Percentiles rank a stretch among this genome's conserved stretches.
Evolutionary conservation across 805 yeast species (phyloP).

Genomic region (Saturnispora galanensis): DNA sequence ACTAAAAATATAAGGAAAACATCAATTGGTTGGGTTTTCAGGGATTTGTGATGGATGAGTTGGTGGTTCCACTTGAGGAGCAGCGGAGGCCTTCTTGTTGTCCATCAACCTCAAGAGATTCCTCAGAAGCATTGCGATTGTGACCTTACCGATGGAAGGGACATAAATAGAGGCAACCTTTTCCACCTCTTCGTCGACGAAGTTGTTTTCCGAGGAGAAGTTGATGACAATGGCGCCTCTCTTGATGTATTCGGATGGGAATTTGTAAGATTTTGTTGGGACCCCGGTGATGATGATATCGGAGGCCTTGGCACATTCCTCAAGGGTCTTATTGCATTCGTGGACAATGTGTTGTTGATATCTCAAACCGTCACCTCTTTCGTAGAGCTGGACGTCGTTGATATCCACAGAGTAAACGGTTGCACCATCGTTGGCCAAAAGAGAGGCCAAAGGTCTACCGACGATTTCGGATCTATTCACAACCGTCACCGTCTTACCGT

Average conservation of each 20-base stretch:
- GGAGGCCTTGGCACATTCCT: conserved; percentile 59
- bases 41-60: conserved; percentile 12
- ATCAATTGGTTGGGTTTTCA: conserved; percentile 6
- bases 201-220: conserved; percentile 83
- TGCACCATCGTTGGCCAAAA: conserved; percentile 96
- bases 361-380: conserved; percentile 86
- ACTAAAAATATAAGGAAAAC: neutral
- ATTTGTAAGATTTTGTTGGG: conserved; percentile 73
- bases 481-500: conserved; percentile 84
- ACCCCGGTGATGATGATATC: conserved; percentile 97
- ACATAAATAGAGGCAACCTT: conserved; percentile 83
- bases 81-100: conserved; percentile 35
- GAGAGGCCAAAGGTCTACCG: conserved; percentile 93
- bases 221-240: conserved; percentile 89
- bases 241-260: conserved; percentile 69
- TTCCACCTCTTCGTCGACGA: conserved; percentile 70
- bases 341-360: conserved; percentile 75
- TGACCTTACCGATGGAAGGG: conserved; percentile 93
- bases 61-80: conserved; percentile 11
- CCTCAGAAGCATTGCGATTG: conserved; percentile 88
- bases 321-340: conserved; percentile 42
- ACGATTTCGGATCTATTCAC: conserved; percentile 95
- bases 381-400: conserved; percentile 79
- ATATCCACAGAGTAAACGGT: conserved; percentile 87
- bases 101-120: conserved; percentile 75